Evolutionary conservation across 2,329 filamentous ascomycete species (phyloP).

Genomic region (Aurifilum marmelostoma): DNA sequence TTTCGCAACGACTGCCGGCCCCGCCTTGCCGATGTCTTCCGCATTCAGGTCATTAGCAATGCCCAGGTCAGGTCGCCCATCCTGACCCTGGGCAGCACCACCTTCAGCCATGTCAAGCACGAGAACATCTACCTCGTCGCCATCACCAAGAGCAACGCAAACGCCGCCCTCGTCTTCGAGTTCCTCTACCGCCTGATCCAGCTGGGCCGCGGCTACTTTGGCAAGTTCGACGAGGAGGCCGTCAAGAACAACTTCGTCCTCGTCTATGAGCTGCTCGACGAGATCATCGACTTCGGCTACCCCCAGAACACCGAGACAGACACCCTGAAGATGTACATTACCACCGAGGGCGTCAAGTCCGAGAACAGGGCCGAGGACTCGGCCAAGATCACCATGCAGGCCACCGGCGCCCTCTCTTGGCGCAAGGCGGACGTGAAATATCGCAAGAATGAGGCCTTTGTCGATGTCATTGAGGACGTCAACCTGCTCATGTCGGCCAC

Average conservation of each 20-base stretch:
- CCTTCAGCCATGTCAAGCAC: slow-evolving; percentile 99
- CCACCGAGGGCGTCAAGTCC: slow-evolving; percentile 96
- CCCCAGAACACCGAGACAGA: slow-evolving; percentile 99
- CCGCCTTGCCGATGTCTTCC: slow-evolving; percentile 96
- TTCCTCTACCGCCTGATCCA: slow-evolving; percentile 92
- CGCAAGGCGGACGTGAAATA: slow-evolving; percentile 97
- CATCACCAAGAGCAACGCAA: slow-evolving; percentile 98
- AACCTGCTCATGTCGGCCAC: slow-evolving; percentile 99
- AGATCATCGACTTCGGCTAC: slow-evolving; percentile 98
- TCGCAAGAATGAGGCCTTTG: slow-evolving; percentile 98
- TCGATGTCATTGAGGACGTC: slow-evolving; percentile 98
- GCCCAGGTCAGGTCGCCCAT: slow-evolving; percentile 97
- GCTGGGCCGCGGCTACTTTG: slow-evolving; percentile 94
- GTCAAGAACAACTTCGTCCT: slow-evolving; percentile 99
- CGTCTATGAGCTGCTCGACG: slow-evolving; percentile 95
- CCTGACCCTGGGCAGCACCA: slow-evolving; percentile 94
- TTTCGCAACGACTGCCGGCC: slow-evolving; percentile 99
- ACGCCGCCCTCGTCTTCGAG: slow-evolving; percentile 96
- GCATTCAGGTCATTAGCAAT: slow-evolving; percentile 99
- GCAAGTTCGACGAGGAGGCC: slow-evolving; percentile 98
- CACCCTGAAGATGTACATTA: slow-evolving; percentile 99
- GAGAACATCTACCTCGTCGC: slow-evolving; percentile 99
- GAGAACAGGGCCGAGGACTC: slow-evolving; percentile 86
- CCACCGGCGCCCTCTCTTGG: slow-evolving; percentile 95
- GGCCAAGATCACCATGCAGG: slow-evolving; percentile 98